Conservation (phyloP, 306 rosid species). For the Alnus rubra region DNA sequence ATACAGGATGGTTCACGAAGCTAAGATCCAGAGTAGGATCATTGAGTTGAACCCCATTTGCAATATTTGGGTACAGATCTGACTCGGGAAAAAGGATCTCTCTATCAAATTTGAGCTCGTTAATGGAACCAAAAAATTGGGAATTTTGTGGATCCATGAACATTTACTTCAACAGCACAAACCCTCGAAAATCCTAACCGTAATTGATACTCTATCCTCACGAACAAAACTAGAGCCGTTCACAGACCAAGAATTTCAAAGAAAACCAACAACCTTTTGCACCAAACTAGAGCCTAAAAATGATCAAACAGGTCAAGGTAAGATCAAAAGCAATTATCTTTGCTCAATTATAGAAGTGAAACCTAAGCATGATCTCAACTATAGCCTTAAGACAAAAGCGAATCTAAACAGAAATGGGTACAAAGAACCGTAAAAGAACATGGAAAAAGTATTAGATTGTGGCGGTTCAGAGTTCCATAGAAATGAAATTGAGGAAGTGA, state of each 20-base stretch:
- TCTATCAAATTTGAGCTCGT: constrained; percentile 11
- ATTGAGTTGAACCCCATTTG: constrained; percentile 5
- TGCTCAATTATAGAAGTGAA: background rate
- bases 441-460: background rate
- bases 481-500: background rate
- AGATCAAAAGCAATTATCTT: background rate
- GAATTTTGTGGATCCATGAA: constrained; percentile 37
- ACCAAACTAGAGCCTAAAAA: background rate
- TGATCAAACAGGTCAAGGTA: background rate
- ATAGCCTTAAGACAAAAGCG: background rate
- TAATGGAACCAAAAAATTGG: constrained; percentile 23
- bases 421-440: background rate
- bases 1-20: constrained; percentile 21
- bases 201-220: background rate
- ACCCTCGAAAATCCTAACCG: background rate
- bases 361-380: background rate
- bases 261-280: background rate
- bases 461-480: background rate
- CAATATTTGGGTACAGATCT: constrained; percentile 23
- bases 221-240: no score
- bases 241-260: background rate
- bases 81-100: constrained; percentile 16
- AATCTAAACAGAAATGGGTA: background rate
- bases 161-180: background rate
- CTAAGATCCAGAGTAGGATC: constrained; percentile 21